Evolutionary conservation across 345 rosid genomes (phyloP).

Genomic region (Xanthoceras sorbifolium): DNA sequence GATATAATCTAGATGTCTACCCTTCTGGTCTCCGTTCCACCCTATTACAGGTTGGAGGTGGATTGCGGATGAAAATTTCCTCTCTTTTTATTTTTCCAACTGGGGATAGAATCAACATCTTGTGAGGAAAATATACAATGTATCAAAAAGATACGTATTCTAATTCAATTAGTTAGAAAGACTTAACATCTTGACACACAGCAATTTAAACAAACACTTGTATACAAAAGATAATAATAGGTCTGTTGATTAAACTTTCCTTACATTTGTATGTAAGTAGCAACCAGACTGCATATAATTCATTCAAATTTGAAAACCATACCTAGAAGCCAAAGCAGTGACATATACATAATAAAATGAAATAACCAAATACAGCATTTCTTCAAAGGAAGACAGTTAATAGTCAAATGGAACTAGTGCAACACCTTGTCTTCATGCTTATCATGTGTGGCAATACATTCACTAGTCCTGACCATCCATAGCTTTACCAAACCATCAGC

Average conservation of each 20-base stretch:
- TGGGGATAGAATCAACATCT: not conserved
- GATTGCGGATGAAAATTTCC: not conserved
- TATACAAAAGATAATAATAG: not conserved
- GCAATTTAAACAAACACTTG: not conserved
- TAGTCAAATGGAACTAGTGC: not conserved
- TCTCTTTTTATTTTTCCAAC: not conserved
- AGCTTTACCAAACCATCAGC: constrained; percentile 95
- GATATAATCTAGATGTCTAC: not conserved
- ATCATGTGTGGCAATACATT: constrained; percentile 91
- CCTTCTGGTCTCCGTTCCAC: not conserved
- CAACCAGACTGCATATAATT: constrained; percentile 1
- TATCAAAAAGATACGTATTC: not conserved
- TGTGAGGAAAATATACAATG: not conserved
- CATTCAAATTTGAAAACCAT: not conserved
- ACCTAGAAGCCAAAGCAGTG: not conserved
- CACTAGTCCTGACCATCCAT: constrained; percentile 84
- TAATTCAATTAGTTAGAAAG: not conserved
- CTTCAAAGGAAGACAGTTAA: not conserved
- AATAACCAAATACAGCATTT: not conserved
- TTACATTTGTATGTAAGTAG: not conserved
- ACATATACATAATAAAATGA: not conserved
- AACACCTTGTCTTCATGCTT: constrained; percentile 92
- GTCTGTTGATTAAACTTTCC: not conserved
- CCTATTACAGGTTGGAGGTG: not conserved
- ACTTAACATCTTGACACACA: not conserved